Evolutionary conservation across 371 early-diverging fungal genomes (phyloP).

Genomic region (Smittium mucronatum): DNA sequence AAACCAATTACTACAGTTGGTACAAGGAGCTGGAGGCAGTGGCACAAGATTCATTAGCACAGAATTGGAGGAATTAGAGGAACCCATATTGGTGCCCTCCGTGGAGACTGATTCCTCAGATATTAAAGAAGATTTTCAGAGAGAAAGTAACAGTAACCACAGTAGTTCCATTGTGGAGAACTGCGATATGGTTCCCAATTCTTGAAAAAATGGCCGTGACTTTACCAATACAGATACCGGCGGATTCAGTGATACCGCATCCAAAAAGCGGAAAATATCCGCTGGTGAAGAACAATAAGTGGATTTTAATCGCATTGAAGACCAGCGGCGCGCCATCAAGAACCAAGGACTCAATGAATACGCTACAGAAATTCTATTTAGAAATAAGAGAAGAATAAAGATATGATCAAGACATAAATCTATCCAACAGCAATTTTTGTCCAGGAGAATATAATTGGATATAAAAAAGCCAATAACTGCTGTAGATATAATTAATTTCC

Average conservation of each 20-base stretch:
- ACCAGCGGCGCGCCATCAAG: neutral
- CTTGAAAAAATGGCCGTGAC: neutral
- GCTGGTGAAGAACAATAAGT: neutral
- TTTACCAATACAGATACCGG: neutral
- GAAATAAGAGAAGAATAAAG: neutral
- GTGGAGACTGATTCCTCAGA: neutral
- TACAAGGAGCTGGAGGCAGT: neutral
- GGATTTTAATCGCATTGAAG: neutral
- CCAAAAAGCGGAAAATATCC: neutral
- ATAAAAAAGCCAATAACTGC: neutral
- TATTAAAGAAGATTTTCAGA: neutral
- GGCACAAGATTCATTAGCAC: neutral
- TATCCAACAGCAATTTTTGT: neutral
- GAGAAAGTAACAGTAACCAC: neutral
- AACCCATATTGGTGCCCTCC: neutral
- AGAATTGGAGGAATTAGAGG: neutral
- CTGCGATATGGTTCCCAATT: neutral
- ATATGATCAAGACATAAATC: neutral
- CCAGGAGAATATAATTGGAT: neutral
- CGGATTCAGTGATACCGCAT: neutral
- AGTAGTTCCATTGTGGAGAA: neutral
- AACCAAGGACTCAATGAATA: neutral
- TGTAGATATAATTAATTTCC: slow-evolving; percentile 6
- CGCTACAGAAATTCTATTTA: neutral
- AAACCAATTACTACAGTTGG: neutral